These are phyloP conservation scores for Penicillium sp. DNA, from an alignment of 2,329 filamentous ascomycete species.

Conservation along the genomic window DNA sequence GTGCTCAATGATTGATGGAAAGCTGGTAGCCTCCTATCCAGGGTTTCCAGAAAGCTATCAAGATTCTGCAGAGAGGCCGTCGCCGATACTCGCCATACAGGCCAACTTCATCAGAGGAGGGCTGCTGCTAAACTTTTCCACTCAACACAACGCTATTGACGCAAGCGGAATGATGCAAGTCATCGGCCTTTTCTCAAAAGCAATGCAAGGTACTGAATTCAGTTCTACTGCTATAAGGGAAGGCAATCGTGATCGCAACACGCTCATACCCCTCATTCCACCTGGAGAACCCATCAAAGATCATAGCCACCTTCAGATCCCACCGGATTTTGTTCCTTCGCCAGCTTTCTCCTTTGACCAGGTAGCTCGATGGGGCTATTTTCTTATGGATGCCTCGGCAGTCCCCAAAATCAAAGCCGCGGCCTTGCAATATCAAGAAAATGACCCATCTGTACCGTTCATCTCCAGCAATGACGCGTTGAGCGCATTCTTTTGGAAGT, in stretches of 20 bases:
- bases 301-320: constrained; percentile 11
- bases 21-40: not conserved
- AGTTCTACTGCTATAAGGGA: constrained; percentile 11
- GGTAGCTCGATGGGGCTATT: not conserved
- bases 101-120: constrained; percentile 26
- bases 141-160: constrained; percentile 30
- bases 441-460: not conserved
- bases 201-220: constrained; percentile 11
- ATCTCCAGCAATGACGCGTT: constrained; percentile 23
- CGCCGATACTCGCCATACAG: constrained; percentile 28
- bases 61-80: not conserved
- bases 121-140: constrained; percentile 23
- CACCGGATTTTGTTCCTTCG: not conserved
- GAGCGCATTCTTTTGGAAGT: constrained; percentile 23
- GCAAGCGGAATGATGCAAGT: constrained; percentile 23
- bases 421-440: not conserved
- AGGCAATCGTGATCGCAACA: constrained; percentile 20
- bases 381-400: not conserved
- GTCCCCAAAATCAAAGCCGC: not conserved
- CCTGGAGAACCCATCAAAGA: constrained; percentile 12
- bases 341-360: not conserved
- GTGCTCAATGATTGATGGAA: not conserved
- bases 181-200: constrained; percentile 13
- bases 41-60: not conserved
- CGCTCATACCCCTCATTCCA: constrained; percentile 15